Evolutionary conservation across 108 stramenopile species (phyloP), one percentile per base, ranked within the genome.

Genomic region (Pseudonitzschia delicatissima): DNA sequence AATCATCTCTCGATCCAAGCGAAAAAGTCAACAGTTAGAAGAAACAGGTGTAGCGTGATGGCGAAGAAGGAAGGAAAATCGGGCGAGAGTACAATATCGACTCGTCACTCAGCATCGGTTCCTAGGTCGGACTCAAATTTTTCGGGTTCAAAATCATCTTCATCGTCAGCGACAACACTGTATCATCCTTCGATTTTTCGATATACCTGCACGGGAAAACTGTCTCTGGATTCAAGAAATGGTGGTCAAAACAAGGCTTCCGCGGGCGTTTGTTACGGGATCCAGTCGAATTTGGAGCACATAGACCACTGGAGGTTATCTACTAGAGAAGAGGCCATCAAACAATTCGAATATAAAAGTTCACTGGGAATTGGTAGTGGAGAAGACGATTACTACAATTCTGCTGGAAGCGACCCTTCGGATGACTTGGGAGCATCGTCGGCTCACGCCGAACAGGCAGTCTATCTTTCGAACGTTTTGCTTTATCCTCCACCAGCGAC

Each of bases 101-200:
- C 42, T n/a, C 42, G n/a, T n/a, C n/a, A n/a, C 17, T 44, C n/a
- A 1, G 13, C 42, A 2, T 44, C 42, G 42, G 42, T 44, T 13
- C 17, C 42, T n/a, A 13, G 42, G 7, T 44, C 42, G 17, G 17
- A 44, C 42, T 7, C 42, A 2, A 44, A 44, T 7, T 39, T 11
- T 6, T 8, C 2, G n/a, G 15, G 15, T 42, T 42, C 40, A 42
- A 42, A 42, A 12, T 55, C 53, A 29, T 15, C 29, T 1, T 55
- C 53, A 29, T 11, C 53, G 2, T 27, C 53, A 3, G 27, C 29
- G 2, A 48, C 31, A 0, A 40, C 37, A 3, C 55, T 75, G 26
- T 80, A 71, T 49, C 69, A 80, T 44, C 79, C 79, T 12, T 64
- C 62, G 35, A 73, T 81, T 33, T 81, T 70, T 53, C 57, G 69